Evolutionary conservation across 176 grass and related monocot species (phyloP), one percentile per base, ranked within the genome.

Genomic region (Canna indica): DNA sequence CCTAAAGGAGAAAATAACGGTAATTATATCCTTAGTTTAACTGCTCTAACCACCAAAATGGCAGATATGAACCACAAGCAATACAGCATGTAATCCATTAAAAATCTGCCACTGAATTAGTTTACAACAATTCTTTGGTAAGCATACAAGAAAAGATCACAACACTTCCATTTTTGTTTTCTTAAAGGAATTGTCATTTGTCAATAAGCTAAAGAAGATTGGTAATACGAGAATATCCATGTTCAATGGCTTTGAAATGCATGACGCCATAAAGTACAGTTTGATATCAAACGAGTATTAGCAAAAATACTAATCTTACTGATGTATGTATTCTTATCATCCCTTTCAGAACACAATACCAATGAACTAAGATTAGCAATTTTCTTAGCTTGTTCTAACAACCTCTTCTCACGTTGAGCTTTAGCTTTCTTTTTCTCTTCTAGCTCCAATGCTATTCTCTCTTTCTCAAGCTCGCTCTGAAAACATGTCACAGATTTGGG

Each of bases 401-500:
- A 86, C 67, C 88, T 80, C 54, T 74, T 87, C 35, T 96, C 91
- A n/a, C 85, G 81, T 33, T 91, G 83, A 70, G 87, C 92, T 83
- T 91, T 96, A 59, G 85, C 85, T 85, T 84, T 91, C 74, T 88
- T 96, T 80, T 91, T 88, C 77, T 91, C 92, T 66, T 96, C 88
- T 83, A 96, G 71, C 77, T 91, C 92, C 69, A 96, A 84, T 54
- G 81, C 67, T 67, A 96, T 96, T 76, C 88, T 91, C 75, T 96
- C 92, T 61, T 96, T 96, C 76, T 96, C 92, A 24, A 91, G 67
- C 85, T 96, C 92, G 76, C 88, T 96, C 92, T 96, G 78, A 35
- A 77, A 76, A 28, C 9, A 72, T 32, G 73, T 63, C 70, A 46
- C 47, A 70, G 29, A 46, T 63, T 32, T 59, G 64, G 12, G 56